Evolutionary conservation across 2,329 filamentous ascomycete genomes (phyloP).

Genomic region (Colletotrichum lindemuthianum): DNA sequence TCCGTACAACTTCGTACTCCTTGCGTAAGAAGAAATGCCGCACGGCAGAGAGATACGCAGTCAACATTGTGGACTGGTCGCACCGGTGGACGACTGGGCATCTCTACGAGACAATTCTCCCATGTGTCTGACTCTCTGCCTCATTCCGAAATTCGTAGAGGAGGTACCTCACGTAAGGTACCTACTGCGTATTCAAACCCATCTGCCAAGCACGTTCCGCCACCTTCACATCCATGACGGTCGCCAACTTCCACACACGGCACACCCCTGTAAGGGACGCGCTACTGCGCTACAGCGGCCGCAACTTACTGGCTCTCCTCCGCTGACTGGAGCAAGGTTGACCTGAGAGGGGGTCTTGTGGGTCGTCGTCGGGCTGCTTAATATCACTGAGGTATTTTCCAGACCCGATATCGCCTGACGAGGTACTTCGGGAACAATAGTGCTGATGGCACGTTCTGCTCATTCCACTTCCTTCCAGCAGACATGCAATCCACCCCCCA

Average conservation of each 20-base stretch:
- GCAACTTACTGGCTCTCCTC: constrained; percentile 27
- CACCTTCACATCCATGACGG: constrained; percentile 16
- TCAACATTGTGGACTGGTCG: too few species aligned
- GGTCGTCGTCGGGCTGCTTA: constrained; percentile 8
- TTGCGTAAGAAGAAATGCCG: too few species aligned
- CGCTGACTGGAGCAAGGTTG: constrained; percentile 14
- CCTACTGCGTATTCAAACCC: too few species aligned
- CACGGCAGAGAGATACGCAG: too few species aligned
- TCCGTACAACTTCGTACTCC: too few species aligned
- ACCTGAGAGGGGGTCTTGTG: constrained; percentile 10
- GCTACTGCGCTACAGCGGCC: constrained; percentile 24
- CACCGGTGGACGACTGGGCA: too few species aligned
- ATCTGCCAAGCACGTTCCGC: constrained; percentile 22
- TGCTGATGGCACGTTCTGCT: constrained; percentile 2
- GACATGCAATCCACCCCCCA: constrained; percentile 19
- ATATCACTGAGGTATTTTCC: background rate
- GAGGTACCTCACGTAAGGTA: too few species aligned
- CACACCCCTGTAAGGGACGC: constrained; percentile 23
- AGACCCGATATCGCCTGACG: too few species aligned
- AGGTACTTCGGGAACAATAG: constrained; percentile 8
- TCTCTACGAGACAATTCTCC: too few species aligned
- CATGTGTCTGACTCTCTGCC: too few species aligned
- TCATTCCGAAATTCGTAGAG: too few species aligned
- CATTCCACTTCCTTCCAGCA: constrained; percentile 27
- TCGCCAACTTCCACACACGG: constrained; percentile 8